Conservation (phyloP, 768 basidiomycete genomes). For the Rhodotorula kratochvilovae region DNA sequence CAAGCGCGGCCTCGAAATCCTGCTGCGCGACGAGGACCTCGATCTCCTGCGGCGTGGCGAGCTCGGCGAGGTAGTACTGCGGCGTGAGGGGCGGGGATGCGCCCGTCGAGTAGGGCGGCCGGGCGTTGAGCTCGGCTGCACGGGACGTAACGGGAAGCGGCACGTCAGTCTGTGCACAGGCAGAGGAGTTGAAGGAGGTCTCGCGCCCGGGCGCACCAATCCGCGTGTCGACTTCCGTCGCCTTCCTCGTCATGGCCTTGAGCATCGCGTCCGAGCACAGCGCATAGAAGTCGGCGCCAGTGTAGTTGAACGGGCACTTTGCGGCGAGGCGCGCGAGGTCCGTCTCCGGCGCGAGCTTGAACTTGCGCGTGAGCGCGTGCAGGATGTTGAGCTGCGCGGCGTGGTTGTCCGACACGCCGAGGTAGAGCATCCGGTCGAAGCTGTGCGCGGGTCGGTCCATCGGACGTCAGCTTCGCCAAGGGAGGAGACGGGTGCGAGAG, state of each 20-base stretch:
- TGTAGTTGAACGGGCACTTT: slow-evolving; percentile 83
- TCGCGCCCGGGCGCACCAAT: slow-evolving; percentile 57
- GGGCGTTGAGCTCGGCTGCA: slow-evolving; percentile 52
- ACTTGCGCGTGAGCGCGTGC: slow-evolving; percentile 85
- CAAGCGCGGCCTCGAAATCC: slow-evolving; percentile 74
- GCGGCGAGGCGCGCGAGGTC: slow-evolving; percentile 63
- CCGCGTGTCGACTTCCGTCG: slow-evolving; percentile 67
- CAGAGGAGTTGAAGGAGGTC: too few relatives aligned
- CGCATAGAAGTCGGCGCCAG: slow-evolving; percentile 97
- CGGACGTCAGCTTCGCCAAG: background rate
- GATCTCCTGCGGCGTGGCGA: slow-evolving; percentile 66
- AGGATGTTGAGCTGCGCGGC: slow-evolving; percentile 79
- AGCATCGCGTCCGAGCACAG: slow-evolving; percentile 94
- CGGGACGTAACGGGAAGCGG: too few relatives aligned
- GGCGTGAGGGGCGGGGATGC: slow-evolving; percentile 67
- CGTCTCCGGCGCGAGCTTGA: slow-evolving; percentile 67
- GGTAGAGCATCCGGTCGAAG: slow-evolving; percentile 93
- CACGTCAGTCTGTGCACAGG: background rate
- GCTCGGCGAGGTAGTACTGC: slow-evolving; percentile 82
- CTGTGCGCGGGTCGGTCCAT: slow-evolving; percentile 50
- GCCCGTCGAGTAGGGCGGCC: slow-evolving; percentile 48
- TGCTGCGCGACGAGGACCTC: slow-evolving; percentile 66
- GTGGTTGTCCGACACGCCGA: slow-evolving; percentile 84
- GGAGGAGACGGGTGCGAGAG: too few relatives aligned
- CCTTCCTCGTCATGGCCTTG: slow-evolving; percentile 86